These are phyloP conservation scores for Rhodotorula mucilaginosa DNA, from an alignment of 1,284 basidiomycete genomes.

Conservation along the genomic window DNA sequence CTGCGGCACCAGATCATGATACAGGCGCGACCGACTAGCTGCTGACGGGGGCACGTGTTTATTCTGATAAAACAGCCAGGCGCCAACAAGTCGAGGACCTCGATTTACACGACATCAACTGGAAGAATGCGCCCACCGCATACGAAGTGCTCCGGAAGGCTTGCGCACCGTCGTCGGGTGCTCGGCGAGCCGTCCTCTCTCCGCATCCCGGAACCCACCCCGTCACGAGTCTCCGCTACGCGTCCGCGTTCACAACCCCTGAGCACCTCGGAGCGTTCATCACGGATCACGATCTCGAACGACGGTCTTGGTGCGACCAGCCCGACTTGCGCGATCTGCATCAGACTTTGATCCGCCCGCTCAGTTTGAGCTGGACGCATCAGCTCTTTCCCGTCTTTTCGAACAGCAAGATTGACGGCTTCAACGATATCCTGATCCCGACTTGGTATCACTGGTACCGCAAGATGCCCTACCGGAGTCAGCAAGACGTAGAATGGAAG, in stretches of 20 bases:
- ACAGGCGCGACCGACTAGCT: too few species aligned
- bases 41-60: background rate
- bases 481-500: slow-evolving; percentile 24
- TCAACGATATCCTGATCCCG: slow-evolving; percentile 28
- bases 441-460: slow-evolving; percentile 27
- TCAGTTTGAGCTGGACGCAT: slow-evolving; percentile 17
- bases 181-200: slow-evolving; percentile 6
- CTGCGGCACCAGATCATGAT: background rate
- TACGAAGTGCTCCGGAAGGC: slow-evolving; percentile 13
- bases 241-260: slow-evolving; percentile 22
- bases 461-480: slow-evolving; percentile 4
- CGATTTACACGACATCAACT: background rate
- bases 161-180: slow-evolving; percentile 21
- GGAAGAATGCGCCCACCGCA: background rate
- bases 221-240: slow-evolving; percentile 8
- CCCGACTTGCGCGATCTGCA: slow-evolving; percentile 32
- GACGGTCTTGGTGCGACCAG: slow-evolving; percentile 28
- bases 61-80: background rate
- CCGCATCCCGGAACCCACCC: slow-evolving; percentile 11
- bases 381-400: slow-evolving; percentile 24
- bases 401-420: slow-evolving; percentile 26
- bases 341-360: slow-evolving; percentile 21
- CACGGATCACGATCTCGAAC: slow-evolving; percentile 5
- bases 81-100: slow-evolving; percentile 1
- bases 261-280: slow-evolving; percentile 14